Conservation (phyloP, 2,329 filamentous ascomycete species). For the Polychaeton citri region DNA sequence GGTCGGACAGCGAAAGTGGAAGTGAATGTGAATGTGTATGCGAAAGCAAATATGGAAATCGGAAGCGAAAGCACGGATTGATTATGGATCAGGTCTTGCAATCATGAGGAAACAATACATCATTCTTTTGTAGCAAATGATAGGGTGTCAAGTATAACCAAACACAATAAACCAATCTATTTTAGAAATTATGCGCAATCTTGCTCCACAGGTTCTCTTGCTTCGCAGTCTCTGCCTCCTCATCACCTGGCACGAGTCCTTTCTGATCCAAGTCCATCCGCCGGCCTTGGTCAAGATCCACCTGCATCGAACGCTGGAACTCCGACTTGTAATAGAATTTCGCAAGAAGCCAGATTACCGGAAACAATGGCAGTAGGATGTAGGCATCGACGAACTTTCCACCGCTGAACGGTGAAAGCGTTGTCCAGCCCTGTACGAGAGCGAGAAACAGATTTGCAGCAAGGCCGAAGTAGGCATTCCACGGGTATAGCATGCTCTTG, state of each 20-base stretch:
- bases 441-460: constrained; percentile 36
- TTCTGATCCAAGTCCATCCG: constrained; percentile 23
- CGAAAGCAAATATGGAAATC: too few relatives aligned
- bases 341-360: constrained; percentile 32
- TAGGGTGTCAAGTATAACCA: too few relatives aligned
- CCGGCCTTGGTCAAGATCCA: constrained; percentile 30
- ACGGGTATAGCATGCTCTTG: constrained; percentile 36
- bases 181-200: constrained; percentile 1
- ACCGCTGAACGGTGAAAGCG: constrained; percentile 37
- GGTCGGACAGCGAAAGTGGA: too few relatives aligned
- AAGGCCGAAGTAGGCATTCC: constrained; percentile 37
- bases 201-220: neutral
- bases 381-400: constrained; percentile 43
- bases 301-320: constrained; percentile 22
- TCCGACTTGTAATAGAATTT: constrained; percentile 31
- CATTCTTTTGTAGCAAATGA: too few relatives aligned
- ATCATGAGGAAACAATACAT: too few relatives aligned
- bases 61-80: too few relatives aligned
- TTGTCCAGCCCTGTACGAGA: constrained; percentile 41
- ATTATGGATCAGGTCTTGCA: too few relatives aligned
- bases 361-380: constrained; percentile 39
- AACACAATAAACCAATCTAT: too few relatives aligned
- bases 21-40: too few relatives aligned
- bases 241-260: constrained; percentile 2
- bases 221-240: neutral